A percentile compares a stretch with the other conserved stretches of the same genome.
Conservation (phyloP, 305 asterid genomes). For the Fraxinus ornus region DNA sequence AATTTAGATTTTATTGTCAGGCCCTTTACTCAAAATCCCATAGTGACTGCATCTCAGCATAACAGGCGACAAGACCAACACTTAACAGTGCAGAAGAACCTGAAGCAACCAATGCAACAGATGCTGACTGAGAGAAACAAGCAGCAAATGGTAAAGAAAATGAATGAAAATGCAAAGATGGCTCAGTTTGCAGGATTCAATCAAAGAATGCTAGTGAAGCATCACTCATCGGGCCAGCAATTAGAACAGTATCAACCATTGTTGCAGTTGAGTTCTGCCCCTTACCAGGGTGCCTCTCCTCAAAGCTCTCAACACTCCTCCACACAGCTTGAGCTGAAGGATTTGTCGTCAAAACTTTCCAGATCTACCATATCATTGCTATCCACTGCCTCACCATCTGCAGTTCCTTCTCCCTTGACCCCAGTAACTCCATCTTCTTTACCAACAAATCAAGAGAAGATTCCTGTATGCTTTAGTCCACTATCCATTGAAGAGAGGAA, state of each 20-base stretch:
- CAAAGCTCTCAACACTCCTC: constrained; percentile 38
- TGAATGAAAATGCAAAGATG: constrained; percentile 28
- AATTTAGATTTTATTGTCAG: constrained; percentile 21
- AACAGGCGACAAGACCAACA: constrained; percentile 25
- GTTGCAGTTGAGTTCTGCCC: constrained; percentile 23
- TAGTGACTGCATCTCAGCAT: constrained; percentile 17
- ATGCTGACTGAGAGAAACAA: constrained; percentile 26
- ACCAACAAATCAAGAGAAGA: constrained; percentile 30
- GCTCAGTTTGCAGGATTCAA: constrained; percentile 22
- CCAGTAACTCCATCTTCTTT: constrained; percentile 44
- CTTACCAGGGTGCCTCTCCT: constrained; percentile 25
- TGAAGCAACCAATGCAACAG: constrained; percentile 37
- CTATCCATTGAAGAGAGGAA: constrained; percentile 27
- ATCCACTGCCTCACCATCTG: constrained; percentile 30
- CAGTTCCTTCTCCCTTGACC: constrained; percentile 40
- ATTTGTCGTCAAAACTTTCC: constrained; percentile 29
- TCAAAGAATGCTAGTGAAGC: constrained; percentile 21
- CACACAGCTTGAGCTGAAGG: constrained; percentile 35
- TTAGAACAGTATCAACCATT: not conserved
- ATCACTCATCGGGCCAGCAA: not conserved
- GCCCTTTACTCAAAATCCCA: constrained; percentile 14
- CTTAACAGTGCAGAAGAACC: constrained; percentile 24
- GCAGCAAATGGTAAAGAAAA: constrained; percentile 30
- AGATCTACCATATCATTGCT: constrained; percentile 26
- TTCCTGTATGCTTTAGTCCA: constrained; percentile 21